Conservation (phyloP, 1,284 basidiomycete species). For the Ustilago loliicola region DNA sequence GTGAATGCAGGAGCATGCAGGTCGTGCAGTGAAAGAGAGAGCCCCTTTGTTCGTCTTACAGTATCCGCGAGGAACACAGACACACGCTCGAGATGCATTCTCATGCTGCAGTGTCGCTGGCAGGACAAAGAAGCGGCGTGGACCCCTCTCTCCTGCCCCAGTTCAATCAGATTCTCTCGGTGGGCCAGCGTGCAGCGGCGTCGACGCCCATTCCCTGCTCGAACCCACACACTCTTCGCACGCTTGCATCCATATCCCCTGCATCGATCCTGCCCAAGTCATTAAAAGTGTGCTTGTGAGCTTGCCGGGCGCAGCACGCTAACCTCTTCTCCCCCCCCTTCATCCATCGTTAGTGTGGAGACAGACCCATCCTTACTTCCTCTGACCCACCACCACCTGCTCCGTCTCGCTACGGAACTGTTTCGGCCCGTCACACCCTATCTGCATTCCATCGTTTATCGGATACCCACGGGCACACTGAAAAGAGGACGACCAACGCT, state of each 20-base stretch:
- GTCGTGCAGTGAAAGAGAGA: neutral
- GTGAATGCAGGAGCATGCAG: slow-evolving; percentile 10
- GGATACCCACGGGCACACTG: too few species aligned
- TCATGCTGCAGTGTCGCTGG: slow-evolving; percentile 12
- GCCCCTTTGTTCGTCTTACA: neutral
- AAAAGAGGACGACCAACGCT: too few species aligned
- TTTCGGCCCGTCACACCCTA: neutral
- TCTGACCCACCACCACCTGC: neutral
- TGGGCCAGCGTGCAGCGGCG: neutral
- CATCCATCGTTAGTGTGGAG: neutral
- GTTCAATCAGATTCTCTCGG: neutral
- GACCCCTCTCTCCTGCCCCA: neutral
- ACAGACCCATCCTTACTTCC: neutral
- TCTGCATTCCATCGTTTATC: too few species aligned
- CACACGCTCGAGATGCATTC: neutral
- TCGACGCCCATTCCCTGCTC: neutral
- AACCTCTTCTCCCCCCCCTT: slow-evolving; percentile 1
- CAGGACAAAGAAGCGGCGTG: neutral
- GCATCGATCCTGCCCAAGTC: neutral
- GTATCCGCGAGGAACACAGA: too few species aligned
- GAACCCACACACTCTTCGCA: slow-evolving; percentile 1
- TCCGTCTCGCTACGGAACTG: neutral
- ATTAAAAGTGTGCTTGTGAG: neutral
- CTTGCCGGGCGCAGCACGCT: neutral
- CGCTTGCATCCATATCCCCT: neutral